A percentile compares a stretch with the other conserved stretches of the same genome.
phyloP scores from a whole-genome alignment of 2,329 filamentous ascomycete genomes.

The Neonectria magnoliae region DNA sequence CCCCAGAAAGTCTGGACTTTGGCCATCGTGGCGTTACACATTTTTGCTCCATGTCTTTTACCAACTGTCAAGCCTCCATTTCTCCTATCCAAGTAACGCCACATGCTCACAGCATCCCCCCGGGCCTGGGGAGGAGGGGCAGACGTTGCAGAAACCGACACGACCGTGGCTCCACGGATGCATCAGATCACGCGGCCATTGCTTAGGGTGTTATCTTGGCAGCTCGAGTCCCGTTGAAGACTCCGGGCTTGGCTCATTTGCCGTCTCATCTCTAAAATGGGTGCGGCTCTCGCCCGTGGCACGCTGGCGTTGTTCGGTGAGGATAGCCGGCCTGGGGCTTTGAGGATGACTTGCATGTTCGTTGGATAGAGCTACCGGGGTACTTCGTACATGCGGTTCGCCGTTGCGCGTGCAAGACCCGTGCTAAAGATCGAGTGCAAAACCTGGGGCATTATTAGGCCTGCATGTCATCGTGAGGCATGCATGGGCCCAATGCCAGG shows the following conservation, averaged over 20 bases:
- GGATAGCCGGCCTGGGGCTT: neutral
- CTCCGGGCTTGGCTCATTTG: neutral
- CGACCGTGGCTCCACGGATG: neutral
- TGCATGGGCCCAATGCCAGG: neutral
- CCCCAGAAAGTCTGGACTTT: neutral
- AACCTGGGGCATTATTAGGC: neutral
- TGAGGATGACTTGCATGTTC: neutral
- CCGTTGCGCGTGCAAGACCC: neutral
- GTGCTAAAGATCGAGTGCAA: neutral
- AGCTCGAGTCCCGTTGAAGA: neutral
- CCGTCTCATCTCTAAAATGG: neutral
- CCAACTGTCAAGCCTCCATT: neutral
- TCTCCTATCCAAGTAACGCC: neutral
- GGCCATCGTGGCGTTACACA: neutral
- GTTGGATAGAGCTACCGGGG: neutral
- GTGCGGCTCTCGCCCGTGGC: neutral
- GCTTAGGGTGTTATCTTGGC: neutral
- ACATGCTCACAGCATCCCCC: neutral
- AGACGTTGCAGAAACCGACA: neutral
- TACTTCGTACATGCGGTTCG: neutral
- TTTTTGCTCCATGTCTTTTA: neutral
- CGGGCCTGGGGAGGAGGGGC: neutral
- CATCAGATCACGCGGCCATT: neutral
- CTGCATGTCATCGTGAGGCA: neutral
- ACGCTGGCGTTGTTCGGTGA: neutral